Evolutionary conservation across 176 grass and related monocot genomes (phyloP).

Genomic region (Carex cristatella): DNA sequence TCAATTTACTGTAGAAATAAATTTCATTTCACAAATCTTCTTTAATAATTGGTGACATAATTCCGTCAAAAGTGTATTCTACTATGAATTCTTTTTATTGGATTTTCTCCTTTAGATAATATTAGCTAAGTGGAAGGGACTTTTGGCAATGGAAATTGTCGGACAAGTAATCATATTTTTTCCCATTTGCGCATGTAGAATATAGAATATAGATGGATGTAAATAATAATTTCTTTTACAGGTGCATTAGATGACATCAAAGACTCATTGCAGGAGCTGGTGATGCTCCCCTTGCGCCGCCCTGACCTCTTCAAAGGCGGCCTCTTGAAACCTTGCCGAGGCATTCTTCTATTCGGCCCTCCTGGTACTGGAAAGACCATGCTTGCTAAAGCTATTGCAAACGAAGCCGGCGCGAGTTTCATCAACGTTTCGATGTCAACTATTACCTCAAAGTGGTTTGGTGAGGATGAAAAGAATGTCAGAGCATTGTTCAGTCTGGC

Average conservation of each 20-base stretch:
- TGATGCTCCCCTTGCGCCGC: conserved; percentile 93
- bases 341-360: conserved; percentile 87
- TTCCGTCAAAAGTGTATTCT: not conserved
- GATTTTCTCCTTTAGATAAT: not conserved
- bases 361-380: conserved; percentile 98
- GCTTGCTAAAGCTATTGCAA: conserved; percentile 98
- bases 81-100: conserved; percentile 1
- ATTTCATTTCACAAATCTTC: not conserved
- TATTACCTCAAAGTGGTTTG: conserved; percentile 98
- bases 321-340: conserved; percentile 83
- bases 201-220: conserved; percentile 2
- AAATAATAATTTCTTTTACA: not conserved
- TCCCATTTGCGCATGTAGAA: not conserved
- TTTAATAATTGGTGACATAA: not conserved
- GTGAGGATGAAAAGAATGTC: conserved; percentile 94
- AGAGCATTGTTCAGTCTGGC: conserved; percentile 89
- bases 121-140: not conserved
- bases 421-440: conserved; percentile 97
- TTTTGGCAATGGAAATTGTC: not conserved
- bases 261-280: conserved; percentile 90
- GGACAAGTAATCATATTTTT: not conserved
- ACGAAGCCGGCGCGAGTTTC: conserved; percentile 91
- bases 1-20: not conserved
- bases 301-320: conserved; percentile 94
- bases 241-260: conserved; percentile 85